Conservation (phyloP, 108 stramenopile genomes). For the Epithemia pelagica region DNA sequence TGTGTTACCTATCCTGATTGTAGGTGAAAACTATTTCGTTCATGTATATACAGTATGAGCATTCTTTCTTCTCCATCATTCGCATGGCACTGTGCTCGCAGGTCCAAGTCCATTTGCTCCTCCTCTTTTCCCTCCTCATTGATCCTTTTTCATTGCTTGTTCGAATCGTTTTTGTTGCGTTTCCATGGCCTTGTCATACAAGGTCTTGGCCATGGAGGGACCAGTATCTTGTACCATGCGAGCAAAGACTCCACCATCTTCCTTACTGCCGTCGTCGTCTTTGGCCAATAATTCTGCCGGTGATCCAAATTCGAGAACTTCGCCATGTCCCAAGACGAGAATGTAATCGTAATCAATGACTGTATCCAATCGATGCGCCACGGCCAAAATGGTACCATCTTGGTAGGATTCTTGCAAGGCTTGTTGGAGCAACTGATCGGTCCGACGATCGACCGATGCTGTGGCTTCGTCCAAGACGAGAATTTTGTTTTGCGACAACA, state of each 20-base stretch:
- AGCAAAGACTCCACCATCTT: constrained; percentile 32
- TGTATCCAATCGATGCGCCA: constrained; percentile 94
- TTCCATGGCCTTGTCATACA: constrained; percentile 21
- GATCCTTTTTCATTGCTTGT: too few species aligned
- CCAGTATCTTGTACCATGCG: constrained; percentile 45
- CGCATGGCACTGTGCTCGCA: too few species aligned
- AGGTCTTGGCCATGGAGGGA: constrained; percentile 19
- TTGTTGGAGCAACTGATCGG: constrained; percentile 81
- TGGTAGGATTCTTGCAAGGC: constrained; percentile 60
- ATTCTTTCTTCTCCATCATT: too few species aligned
- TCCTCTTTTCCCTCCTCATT: too few species aligned
- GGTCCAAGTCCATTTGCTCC: too few species aligned
- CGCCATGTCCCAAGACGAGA: constrained; percentile 84
- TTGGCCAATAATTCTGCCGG: constrained; percentile 68
- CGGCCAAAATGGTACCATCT: constrained; percentile 80
- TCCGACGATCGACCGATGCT: constrained; percentile 80
- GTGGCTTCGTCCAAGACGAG: constrained; percentile 90
- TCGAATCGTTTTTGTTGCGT: constrained; percentile 1
- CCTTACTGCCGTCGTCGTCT: too few species aligned
- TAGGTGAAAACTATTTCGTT: too few species aligned
- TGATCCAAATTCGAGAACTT: constrained; percentile 80
- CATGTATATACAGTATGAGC: too few species aligned
- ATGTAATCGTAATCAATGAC: constrained; percentile 88
- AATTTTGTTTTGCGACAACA: constrained; percentile 71
- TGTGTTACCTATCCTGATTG: too few species aligned